phyloP scores from a whole-genome alignment of 306 rosid genomes.

The Trifolium subterraneum region DNA sequence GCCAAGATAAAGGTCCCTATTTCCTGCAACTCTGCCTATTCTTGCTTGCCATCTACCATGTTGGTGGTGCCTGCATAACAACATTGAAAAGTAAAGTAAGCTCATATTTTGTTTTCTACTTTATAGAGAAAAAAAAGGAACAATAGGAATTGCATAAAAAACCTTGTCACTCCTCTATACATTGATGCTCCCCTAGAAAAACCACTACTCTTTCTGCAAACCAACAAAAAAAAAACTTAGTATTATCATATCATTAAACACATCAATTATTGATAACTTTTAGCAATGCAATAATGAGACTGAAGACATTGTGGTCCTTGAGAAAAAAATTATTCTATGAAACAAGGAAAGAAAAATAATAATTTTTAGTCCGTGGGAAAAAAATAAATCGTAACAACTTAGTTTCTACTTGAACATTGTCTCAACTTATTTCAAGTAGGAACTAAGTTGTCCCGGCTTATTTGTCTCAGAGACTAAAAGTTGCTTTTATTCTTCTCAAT shows the following conservation, averaged over 20 bases:
- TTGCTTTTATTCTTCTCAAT: background rate
- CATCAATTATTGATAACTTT: background rate
- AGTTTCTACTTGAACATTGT: background rate
- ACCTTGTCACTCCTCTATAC: conserved; percentile 98
- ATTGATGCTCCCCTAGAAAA: conserved; percentile 97
- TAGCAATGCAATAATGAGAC: conserved; percentile 1
- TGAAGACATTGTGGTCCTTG: background rate
- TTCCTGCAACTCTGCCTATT: conserved; percentile 94
- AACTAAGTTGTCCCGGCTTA: background rate
- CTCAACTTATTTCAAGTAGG: background rate
- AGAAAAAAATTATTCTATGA: background rate
- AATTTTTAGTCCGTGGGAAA: background rate
- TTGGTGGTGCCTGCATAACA: conserved; percentile 79
- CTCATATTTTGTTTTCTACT: background rate
- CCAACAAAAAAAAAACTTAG: conserved; percentile 14
- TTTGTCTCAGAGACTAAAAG: background rate
- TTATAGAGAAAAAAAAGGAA: background rate
- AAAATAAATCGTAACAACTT: background rate
- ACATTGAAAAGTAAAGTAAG: background rate
- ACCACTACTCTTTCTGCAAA: conserved; percentile 90
- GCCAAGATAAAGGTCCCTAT: conserved; percentile 95
- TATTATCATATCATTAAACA: conserved; percentile 26
- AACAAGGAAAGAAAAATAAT: background rate
- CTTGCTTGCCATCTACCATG: conserved; percentile 99
- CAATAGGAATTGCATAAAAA: conserved; percentile 13